Conservation (phyloP, 805 yeast species). For the Ogataea glucozyma region DNA sequence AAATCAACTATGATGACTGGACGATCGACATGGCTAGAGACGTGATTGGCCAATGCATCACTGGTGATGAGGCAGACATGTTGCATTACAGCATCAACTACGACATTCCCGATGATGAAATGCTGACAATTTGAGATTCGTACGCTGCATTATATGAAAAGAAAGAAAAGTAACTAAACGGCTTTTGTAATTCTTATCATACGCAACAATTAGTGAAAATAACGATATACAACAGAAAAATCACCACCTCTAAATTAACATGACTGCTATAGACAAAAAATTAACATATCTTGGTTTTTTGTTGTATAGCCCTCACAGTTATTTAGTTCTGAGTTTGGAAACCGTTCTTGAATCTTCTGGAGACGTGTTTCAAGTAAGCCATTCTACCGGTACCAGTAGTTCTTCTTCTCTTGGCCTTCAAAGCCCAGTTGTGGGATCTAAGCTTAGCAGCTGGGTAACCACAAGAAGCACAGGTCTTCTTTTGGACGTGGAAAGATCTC, state of each 20-base stretch:
- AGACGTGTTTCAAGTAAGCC: conserved; percentile 94
- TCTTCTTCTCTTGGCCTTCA: conserved; percentile 98
- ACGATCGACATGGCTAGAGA: conserved; percentile 71
- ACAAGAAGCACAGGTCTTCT: conserved; percentile 98
- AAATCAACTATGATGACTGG: conserved; percentile 60
- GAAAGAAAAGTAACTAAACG: conserved; percentile 7
- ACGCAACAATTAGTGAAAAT: conserved; percentile 13
- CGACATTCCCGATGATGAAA: conserved; percentile 29
- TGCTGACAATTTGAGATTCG: conserved; percentile 14
- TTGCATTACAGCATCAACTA: conserved; percentile 66
- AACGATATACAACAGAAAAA: conserved; percentile 18
- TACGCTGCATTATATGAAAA: not conserved
- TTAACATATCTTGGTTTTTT: conserved; percentile 9
- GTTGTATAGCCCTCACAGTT: conserved; percentile 5
- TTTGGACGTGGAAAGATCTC: conserved; percentile 98
- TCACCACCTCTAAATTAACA: conserved; percentile 10
- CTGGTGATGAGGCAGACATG: conserved; percentile 79
- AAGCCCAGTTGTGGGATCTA: conserved; percentile 99
- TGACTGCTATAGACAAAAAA: conserved; percentile 9
- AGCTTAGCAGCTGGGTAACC: conserved; percentile 99
- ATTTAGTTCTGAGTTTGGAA: conserved; percentile 69
- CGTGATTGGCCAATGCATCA: conserved; percentile 63
- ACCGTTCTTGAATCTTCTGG: conserved; percentile 98
- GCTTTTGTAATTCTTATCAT: conserved; percentile 15
- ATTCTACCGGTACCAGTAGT: conserved; percentile 99